Evolutionary conservation across 768 basidiomycete genomes (phyloP).

Genomic region (Dentipellis fragilis): DNA sequence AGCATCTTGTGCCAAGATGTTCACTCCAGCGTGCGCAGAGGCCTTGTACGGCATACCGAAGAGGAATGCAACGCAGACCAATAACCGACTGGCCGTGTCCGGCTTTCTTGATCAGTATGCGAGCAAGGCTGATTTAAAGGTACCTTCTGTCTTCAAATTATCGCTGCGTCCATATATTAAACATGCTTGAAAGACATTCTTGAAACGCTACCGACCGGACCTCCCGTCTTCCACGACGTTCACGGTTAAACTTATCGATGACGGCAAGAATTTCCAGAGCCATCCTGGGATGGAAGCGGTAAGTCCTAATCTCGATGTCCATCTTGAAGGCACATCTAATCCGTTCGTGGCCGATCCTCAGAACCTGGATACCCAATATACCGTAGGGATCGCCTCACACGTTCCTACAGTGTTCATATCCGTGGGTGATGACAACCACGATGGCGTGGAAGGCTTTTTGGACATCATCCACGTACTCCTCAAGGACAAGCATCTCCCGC

Average conservation of each 20-base stretch:
- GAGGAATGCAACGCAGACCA: constrained; percentile 15
- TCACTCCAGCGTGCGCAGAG: constrained; percentile 23
- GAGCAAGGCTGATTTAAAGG: constrained; percentile 20
- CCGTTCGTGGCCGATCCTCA: constrained; percentile 5
- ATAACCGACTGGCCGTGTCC: constrained; percentile 20
- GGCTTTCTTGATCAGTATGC: constrained; percentile 20
- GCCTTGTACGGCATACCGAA: constrained; percentile 26
- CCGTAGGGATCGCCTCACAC: constrained; percentile 22
- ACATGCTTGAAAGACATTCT: not conserved
- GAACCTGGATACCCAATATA: constrained; percentile 29
- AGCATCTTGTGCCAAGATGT: not conserved
- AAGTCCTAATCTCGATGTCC: too few species aligned
- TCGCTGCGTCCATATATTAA: not conserved
- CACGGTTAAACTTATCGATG: constrained; percentile 12
- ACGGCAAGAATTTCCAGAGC: constrained; percentile 17
- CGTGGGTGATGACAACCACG: constrained; percentile 14
- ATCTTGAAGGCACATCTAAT: not conserved
- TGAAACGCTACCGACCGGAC: not conserved
- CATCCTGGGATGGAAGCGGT: not conserved
- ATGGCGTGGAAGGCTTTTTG: constrained; percentile 5
- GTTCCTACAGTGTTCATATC: constrained; percentile 17
- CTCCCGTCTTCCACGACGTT: not conserved
- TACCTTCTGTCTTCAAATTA: not conserved
- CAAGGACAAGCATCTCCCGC: constrained; percentile 7
- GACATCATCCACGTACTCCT: constrained; percentile 13